These are phyloP conservation scores for Aspergillus fructus DNA, from an alignment of 2,329 filamentous ascomycete species.

Conservation along the genomic window DNA sequence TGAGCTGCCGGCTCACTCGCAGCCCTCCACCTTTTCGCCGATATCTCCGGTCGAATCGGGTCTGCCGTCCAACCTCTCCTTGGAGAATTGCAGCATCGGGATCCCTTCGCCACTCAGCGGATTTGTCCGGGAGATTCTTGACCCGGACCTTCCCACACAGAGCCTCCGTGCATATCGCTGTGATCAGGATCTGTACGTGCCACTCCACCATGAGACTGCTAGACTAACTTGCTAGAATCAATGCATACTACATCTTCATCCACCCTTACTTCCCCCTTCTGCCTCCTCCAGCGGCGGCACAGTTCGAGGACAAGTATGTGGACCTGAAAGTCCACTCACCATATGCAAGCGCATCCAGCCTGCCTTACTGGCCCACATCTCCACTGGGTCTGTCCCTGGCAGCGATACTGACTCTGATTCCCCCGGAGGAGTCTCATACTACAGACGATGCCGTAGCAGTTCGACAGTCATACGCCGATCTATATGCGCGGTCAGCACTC, in stretches of 20 bases:
- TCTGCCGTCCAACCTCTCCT: background rate
- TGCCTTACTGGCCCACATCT: constrained; percentile 24
- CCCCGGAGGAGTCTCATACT: constrained; percentile 8
- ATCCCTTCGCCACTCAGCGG: background rate
- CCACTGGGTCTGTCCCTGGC: constrained; percentile 23
- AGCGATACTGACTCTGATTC: constrained; percentile 23
- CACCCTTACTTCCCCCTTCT: constrained; percentile 26
- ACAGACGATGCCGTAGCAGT: constrained; percentile 6
- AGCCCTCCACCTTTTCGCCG: background rate
- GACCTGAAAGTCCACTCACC: background rate
- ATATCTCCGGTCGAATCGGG: background rate
- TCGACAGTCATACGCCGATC: constrained; percentile 21
- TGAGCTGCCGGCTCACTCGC: background rate
- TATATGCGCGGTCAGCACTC: constrained; percentile 10
- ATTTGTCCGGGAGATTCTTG: background rate
- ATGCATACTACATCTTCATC: constrained; percentile 29
- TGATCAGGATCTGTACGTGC: constrained; percentile 9
- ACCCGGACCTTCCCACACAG: background rate
- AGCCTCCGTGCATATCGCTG: background rate
- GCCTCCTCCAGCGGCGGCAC: constrained; percentile 11
- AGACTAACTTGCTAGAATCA: constrained; percentile 13
- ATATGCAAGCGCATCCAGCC: constrained; percentile 5
- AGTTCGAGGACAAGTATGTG: constrained; percentile 12
- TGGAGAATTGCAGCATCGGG: background rate
- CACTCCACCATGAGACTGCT: background rate